phyloP scores from a whole-genome alignment of 83 land plant genomes.

The Isoetes engelmannii region DNA sequence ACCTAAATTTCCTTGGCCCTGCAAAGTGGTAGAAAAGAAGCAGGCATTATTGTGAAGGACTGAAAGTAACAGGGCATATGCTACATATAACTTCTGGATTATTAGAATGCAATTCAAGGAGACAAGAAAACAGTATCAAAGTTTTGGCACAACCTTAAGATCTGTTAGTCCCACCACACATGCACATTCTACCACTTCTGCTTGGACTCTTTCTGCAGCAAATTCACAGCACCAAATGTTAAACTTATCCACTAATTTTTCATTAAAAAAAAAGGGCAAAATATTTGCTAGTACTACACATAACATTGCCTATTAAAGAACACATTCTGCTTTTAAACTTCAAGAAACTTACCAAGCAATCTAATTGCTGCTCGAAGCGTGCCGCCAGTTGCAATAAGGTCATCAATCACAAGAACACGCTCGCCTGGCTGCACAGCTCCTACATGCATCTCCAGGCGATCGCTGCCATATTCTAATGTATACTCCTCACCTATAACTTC shows the following conservation, averaged over 20 bases:
- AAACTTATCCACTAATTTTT: too few relatives aligned
- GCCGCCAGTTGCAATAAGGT: constrained; percentile 77
- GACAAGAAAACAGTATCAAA: constrained; percentile 3
- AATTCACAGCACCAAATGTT: too few relatives aligned
- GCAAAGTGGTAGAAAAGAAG: constrained; percentile 11
- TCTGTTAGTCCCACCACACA: constrained; percentile 60
- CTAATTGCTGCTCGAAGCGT: constrained; percentile 68
- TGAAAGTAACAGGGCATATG: too few relatives aligned
- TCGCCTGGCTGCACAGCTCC: constrained; percentile 68
- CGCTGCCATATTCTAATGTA: constrained; percentile 64
- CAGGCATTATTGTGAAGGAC: neutral
- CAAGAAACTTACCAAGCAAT: constrained; percentile 39
- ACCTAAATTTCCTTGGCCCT: constrained; percentile 52
- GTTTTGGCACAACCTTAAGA: constrained; percentile 34
- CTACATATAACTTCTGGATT: too few relatives aligned
- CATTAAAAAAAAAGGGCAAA: too few relatives aligned
- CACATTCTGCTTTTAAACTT: too few relatives aligned
- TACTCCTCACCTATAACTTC: constrained; percentile 63
- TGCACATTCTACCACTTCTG: constrained; percentile 65
- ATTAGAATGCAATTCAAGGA: neutral
- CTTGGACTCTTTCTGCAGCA: constrained; percentile 54
- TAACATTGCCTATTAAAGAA: too few relatives aligned
- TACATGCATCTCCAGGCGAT: constrained; percentile 70
- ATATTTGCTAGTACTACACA: too few relatives aligned
- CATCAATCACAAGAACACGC: constrained; percentile 61